Conservation (phyloP, 352 stramenopile species). For the Pythium biforme region DNA sequence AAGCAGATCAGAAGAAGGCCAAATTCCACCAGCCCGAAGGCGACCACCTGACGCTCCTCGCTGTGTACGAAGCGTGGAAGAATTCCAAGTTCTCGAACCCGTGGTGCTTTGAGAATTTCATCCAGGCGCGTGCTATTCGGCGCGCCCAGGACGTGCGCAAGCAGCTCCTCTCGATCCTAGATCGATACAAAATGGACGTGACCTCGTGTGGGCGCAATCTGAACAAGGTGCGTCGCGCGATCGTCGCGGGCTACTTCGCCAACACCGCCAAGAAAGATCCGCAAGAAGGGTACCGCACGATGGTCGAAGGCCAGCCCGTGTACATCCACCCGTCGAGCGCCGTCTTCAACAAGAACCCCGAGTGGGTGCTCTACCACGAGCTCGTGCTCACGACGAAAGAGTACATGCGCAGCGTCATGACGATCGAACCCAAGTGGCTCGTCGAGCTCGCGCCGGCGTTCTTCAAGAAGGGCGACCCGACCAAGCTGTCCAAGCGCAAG, state of each 20-base stretch:
- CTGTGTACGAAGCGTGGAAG: slow-evolving; percentile 98
- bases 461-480: slow-evolving; percentile 97
- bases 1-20: slow-evolving; percentile 99
- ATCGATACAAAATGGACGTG: slow-evolving; percentile 98
- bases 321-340: slow-evolving; percentile 98
- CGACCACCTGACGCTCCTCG: slow-evolving; percentile 98
- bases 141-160: slow-evolving; percentile 98
- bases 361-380: slow-evolving; percentile 99
- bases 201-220: slow-evolving; percentile 96
- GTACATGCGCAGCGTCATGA: slow-evolving; percentile 99
- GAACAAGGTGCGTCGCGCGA: slow-evolving; percentile 97
- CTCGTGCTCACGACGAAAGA: slow-evolving; percentile 95
- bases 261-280: slow-evolving; percentile 99
- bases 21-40: slow-evolving; percentile 99
- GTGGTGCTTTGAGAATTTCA: slow-evolving; percentile 99
- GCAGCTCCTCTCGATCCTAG: slow-evolving; percentile 98
- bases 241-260: slow-evolving; percentile 98
- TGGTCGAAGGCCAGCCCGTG: slow-evolving; percentile 98
- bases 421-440: slow-evolving; percentile 99
- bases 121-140: slow-evolving; percentile 96
- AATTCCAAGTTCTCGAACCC: slow-evolving; percentile 96
- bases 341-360: slow-evolving; percentile 98
- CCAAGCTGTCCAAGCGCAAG: slow-evolving; percentile 98
- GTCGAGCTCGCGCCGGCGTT: slow-evolving; percentile 95
- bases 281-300: slow-evolving; percentile 97